phyloP scores from a whole-genome alignment of 306 rosid species.

The Vigna angularis region DNA sequence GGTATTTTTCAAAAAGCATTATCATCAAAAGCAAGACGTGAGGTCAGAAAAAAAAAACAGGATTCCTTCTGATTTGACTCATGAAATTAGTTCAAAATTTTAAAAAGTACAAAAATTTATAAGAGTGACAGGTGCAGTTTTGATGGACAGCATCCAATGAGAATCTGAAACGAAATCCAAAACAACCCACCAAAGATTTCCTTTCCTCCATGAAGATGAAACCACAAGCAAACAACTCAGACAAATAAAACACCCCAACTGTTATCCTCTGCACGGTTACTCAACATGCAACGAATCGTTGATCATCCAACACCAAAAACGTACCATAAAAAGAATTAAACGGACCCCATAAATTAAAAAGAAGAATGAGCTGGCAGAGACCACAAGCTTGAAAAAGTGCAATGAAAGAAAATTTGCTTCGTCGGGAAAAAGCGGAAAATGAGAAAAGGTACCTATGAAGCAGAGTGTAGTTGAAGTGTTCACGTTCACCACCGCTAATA shows the following conservation, averaged over 20 bases:
- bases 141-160: not conserved
- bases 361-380: not conserved
- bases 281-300: not conserved
- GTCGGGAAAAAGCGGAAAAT: not conserved
- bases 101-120: not conserved
- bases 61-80: slow-evolving; percentile 20
- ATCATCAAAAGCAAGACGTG: not conserved
- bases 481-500: not conserved
- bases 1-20: not conserved
- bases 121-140: not conserved
- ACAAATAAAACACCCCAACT: not conserved
- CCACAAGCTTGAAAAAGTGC: not conserved
- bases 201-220: not conserved
- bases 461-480: not conserved
- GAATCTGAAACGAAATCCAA: not conserved
- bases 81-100: not conserved
- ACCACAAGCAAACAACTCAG: not conserved
- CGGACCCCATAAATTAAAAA: not conserved
- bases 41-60: not conserved
- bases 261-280: not conserved
- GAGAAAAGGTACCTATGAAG: slow-evolving; percentile 42
- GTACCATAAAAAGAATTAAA: not conserved
- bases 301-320: slow-evolving; percentile 17
- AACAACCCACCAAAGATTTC: not conserved
- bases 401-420: not conserved